These are phyloP conservation scores for Penicillium sp. DNA, from an alignment of 2,329 filamentous ascomycete species.

Conservation along the genomic window DNA sequence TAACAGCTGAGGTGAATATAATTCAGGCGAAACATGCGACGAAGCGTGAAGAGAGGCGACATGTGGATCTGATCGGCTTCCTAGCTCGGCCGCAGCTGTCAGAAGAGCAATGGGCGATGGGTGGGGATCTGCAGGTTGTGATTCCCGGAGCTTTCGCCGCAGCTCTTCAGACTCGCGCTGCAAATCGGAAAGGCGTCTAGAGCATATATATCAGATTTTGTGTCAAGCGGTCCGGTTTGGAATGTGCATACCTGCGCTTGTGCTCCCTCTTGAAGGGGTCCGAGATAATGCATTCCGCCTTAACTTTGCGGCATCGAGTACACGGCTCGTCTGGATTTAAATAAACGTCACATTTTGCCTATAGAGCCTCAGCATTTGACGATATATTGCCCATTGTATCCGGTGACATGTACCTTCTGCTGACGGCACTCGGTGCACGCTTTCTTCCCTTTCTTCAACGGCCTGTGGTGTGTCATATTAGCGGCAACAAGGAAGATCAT, in stretches of 20 bases:
- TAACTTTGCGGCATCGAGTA: conserved; percentile 39
- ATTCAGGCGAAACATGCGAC: conserved; percentile 10
- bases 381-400: background rate
- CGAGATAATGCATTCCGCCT: conserved; percentile 39
- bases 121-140: conserved; percentile 20
- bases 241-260: conserved; percentile 38
- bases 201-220: background rate
- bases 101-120: conserved; percentile 29
- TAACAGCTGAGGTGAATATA: conserved; percentile 22
- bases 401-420: conserved; percentile 38
- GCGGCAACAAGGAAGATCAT: background rate
- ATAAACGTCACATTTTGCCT: conserved; percentile 44
- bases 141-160: conserved; percentile 33
- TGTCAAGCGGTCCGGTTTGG: background rate
- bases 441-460: conserved; percentile 36
- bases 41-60: conserved; percentile 2
- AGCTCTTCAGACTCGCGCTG: conserved; percentile 40
- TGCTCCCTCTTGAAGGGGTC: conserved; percentile 45
- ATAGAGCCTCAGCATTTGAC: background rate
- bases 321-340: conserved; percentile 37
- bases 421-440: conserved; percentile 47
- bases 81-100: conserved; percentile 34
- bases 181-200: conserved; percentile 39
- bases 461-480: conserved; percentile 17
- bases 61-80: conserved; percentile 16